phyloP scores from a whole-genome alignment of 805 yeast genomes.

The Kockiozyma suomiensis region DNA sequence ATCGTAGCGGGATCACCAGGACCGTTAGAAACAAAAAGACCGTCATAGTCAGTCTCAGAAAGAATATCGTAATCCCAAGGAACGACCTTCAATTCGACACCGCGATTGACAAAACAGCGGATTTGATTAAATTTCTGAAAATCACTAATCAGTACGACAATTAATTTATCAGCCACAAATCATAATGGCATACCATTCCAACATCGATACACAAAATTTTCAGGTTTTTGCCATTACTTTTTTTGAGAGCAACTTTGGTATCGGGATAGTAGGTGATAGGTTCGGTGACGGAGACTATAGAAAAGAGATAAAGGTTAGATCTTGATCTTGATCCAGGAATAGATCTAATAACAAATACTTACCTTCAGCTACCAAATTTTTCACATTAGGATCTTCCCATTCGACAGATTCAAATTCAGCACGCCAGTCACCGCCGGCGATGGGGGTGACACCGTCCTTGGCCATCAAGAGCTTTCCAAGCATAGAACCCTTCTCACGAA shows the following conservation, averaged over 20 bases:
- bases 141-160: conserved; percentile 2
- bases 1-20: conserved; percentile 98
- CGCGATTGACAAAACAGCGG: conserved; percentile 93
- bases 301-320: neutral
- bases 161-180: too few relatives aligned
- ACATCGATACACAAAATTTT: conserved; percentile 92
- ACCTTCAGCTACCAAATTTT: conserved; percentile 80
- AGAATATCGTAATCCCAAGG: conserved; percentile 90
- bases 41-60: conserved; percentile 81
- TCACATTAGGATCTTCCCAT: conserved; percentile 90
- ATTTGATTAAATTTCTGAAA: conserved; percentile 82
- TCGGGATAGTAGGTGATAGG: conserved; percentile 80
- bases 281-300: conserved; percentile 73
- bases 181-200: conserved; percentile 78
- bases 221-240: conserved; percentile 73
- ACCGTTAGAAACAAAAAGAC: conserved; percentile 87
- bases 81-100: conserved; percentile 92
- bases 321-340: neutral
- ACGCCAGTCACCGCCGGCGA: conserved; percentile 56
- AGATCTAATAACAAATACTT: neutral
- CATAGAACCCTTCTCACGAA: conserved; percentile 91
- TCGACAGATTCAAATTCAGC: conserved; percentile 71
- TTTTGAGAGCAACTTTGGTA: conserved; percentile 52
- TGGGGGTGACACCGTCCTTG: conserved; percentile 36
- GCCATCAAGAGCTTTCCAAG: conserved; percentile 83